Base-by-base conservation (phyloP, 306 rosid genomes). In the Dicorynia guianensis region DNA sequence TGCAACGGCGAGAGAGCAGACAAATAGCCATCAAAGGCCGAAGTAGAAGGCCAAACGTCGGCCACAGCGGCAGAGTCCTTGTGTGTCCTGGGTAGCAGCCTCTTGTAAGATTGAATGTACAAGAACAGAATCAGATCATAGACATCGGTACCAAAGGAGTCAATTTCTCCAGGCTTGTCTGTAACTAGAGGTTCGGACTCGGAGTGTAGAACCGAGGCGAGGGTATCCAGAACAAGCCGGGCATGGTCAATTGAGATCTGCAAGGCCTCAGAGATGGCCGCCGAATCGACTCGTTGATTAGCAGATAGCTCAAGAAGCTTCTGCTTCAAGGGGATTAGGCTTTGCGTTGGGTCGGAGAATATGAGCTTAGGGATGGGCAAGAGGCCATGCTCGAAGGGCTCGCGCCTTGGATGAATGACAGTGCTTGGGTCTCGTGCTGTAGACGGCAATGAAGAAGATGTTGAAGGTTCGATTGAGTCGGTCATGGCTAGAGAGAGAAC, bases 41-140 rank as follows among this genome's bases (percentile, higher is more conserved):
- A 96, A n/a, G 98, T 92, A 3, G 99, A 96, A 34, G 99, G 99
- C 99, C 99, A 96, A 8, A 96, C 99, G 46, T 96, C 99, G 15
- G 94, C 87, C 8, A 96, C 97, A 4, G 99, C 80, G 7, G 94
- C 99, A 25, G 99, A 88, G 80, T 96, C 99, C 92, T 96, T 96
- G 80, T 93, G 99, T 69, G 97, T 90, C 62, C 98, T 80, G 0
- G 99, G 99, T 7, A 96, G 89, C 57, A 96, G 81, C 82, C 84
- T 90, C 88, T 96, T 96, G 75, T 89, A 96, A 17, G 99, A 92
- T 78, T 96, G 99, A 84, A 96, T 90, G 82, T 96, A 96, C 62
- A 96, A 87, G 75, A 92, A 92, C 36, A 96, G 49, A n/a, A 96
- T 36, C 78, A 96, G 98, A 90, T 96, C 97, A 78, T 87, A 86